Conservation (phyloP, 371 early-diverging fungal genomes). For the Mortierella sp. region DNA sequence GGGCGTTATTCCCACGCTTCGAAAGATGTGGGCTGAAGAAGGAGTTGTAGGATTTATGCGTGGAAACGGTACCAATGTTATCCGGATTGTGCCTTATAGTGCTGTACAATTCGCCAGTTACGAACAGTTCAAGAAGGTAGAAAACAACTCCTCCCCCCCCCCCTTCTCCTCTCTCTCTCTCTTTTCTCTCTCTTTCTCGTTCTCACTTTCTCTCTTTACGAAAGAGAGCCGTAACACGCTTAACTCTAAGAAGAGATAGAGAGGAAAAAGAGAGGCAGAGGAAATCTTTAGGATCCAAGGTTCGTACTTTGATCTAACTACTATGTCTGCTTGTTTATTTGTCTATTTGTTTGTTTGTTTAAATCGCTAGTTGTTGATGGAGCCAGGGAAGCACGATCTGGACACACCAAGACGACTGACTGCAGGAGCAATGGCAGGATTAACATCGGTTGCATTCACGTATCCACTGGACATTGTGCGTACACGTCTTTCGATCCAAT, state of each 20-base stretch:
- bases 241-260: neutral
- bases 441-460: conserved; percentile 84
- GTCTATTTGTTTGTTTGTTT: neutral
- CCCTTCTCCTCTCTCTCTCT: no score
- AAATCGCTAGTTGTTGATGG: conserved; percentile 65
- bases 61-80: conserved; percentile 93
- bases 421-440: conserved; percentile 88
- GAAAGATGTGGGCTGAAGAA: conserved; percentile 89
- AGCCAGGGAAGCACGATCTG: conserved; percentile 72
- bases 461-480: conserved; percentile 92
- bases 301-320: conserved; percentile 4
- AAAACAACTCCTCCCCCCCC: no score
- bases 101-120: conserved; percentile 92
- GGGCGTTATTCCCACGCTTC: conserved; percentile 77
- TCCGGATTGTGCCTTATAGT: conserved; percentile 93
- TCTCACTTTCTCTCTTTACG: no score
- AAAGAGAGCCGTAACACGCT: no score
- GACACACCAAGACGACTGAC: conserved; percentile 77
- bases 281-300: no score
- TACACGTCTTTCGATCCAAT: conserved; percentile 84
- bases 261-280: neutral
- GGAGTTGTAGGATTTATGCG: conserved; percentile 88
- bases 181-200: conserved; percentile 4
- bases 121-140: conserved; percentile 76
- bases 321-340: neutral